Evolutionary conservation across 2,329 filamentous ascomycete species (phyloP), one percentile per base, ranked within the genome.

Genomic region (Venturia nashicola): DNA sequence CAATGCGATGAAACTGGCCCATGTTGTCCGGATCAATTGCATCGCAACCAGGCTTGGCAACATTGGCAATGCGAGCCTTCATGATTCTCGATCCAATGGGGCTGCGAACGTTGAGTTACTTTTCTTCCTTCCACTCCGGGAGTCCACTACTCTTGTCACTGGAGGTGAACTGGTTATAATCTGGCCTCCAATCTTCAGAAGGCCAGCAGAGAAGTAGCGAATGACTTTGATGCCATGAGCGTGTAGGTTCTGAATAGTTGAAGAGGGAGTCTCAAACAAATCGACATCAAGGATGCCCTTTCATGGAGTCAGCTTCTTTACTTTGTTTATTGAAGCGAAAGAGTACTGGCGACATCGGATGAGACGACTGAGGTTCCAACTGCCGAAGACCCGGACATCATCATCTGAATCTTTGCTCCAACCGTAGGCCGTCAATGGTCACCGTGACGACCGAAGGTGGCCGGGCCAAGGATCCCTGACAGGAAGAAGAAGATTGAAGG

Each of bases 381-480:
- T 62, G 75, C 72, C 16, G 44, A 18, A 6, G 20, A n/a, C 20
- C 44, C 44, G 62, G 69, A 72, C 23, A 88, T 79, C 59, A 86
- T 76, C 62, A 88, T 88, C 69, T 88, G 85, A 83, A 83, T 88
- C 2, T 78, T 78, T 5, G 76, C 73, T 32, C 78, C 79, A 32
- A 80, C 78, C 1, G 71, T 69, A 2, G 85, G 85, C 65, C 78
- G 75, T 84, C 84, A 87, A 42, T 75, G 48, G 12, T 2, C 68
- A 68, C 65, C 42, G 1, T 43, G 61, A 20, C 23, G 27, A n/a
- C 39, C 59, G 36, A 44, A 18, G 7, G 59, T 42, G 18, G 23
- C 23, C n/a, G 59, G 20, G 39, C 54, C 54, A 16, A 59, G 54
- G 36, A 59, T 8, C 27, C 27, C 54, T 59, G 54, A 59, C 18